Conservation (phyloP, 2,329 filamentous ascomycete genomes). For the Botryotinia globosa region DNA sequence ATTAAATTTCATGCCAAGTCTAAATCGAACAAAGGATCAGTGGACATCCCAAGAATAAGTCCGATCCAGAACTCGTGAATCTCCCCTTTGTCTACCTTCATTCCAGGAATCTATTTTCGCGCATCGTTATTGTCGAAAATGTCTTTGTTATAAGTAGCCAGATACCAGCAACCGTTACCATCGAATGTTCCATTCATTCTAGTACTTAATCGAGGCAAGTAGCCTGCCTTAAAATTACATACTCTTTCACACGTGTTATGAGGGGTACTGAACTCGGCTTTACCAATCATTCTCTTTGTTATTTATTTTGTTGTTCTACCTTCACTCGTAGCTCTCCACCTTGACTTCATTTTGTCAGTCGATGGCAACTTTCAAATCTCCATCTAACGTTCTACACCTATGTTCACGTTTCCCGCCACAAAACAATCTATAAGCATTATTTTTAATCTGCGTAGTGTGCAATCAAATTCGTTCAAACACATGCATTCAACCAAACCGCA, state of each 20-base stretch:
- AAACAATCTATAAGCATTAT: background rate
- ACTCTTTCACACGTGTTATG: background rate
- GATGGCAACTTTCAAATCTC: background rate
- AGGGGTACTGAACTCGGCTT: background rate
- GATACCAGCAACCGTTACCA: background rate
- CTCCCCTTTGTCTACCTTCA: background rate
- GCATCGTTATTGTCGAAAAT: background rate
- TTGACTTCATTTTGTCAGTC: background rate
- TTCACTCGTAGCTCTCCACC: background rate
- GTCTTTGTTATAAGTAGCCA: background rate
- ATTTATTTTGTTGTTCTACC: background rate
- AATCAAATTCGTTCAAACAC: background rate
- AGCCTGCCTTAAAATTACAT: background rate
- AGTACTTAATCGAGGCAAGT: background rate
- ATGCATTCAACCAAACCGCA: background rate
- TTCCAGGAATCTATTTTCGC: background rate
- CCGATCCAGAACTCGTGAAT: background rate
- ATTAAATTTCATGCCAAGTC: background rate
- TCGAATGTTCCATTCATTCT: conserved; percentile 7
- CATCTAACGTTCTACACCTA: background rate
- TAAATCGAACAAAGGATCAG: background rate
- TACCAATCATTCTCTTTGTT: conserved; percentile 7
- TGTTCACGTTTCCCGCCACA: background rate
- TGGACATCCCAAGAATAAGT: background rate
- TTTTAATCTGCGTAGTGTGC: background rate